Evolutionary conservation across 352 stramenopile species (phyloP), one percentile per base, ranked within the genome.

Genomic region (Lagenidium sp.): DNA sequence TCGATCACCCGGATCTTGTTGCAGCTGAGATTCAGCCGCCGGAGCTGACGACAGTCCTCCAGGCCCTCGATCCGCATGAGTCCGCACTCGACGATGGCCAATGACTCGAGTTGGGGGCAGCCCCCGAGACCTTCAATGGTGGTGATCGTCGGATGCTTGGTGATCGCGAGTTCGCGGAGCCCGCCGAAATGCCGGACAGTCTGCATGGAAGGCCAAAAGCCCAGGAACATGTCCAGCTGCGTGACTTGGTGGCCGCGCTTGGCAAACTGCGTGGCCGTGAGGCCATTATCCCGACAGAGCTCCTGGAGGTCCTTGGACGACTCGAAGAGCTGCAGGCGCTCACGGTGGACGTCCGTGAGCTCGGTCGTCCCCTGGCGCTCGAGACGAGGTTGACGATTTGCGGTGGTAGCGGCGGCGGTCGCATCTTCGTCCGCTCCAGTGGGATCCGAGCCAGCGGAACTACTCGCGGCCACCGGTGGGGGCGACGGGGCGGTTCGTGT

Each of bases 181-280:
- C 53, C 63, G 2, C 66, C 50, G 30, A 91, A 93, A 45, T 84
- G 64, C 55, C 65, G 54, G 22, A 87, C 64, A 31, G 61, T 70
- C 40, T 64, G 60, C 77, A 93, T 88, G 13, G 57, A 81, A 19
- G 46, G 28, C 75, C 78, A 91, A 34, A 86, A 88, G 13, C 78
- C 78, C 5, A 91, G 53, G 58, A 91, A 91, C 68, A 83, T 74
- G 29, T 88, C 75, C 19, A 88, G 43, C 22, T 54, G 36, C 11
- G 54, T 60, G 23, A 91, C 58, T 0, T 25, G 38, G 6, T 65
- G 53, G 18, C 49, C 59, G 24, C 57, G 65, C 13, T 64, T 61
- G 15, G 61, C 70, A 39, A 91, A 91, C 32, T 85, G 73, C 16
- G 52, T 57, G 2, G 44, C 49, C 1, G 63, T 62, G 6, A 91